Evolutionary conservation across 805 yeast species (phyloP), one percentile per base, ranked within the genome.

Genomic region (Zygosaccharomyces bailii): DNA sequence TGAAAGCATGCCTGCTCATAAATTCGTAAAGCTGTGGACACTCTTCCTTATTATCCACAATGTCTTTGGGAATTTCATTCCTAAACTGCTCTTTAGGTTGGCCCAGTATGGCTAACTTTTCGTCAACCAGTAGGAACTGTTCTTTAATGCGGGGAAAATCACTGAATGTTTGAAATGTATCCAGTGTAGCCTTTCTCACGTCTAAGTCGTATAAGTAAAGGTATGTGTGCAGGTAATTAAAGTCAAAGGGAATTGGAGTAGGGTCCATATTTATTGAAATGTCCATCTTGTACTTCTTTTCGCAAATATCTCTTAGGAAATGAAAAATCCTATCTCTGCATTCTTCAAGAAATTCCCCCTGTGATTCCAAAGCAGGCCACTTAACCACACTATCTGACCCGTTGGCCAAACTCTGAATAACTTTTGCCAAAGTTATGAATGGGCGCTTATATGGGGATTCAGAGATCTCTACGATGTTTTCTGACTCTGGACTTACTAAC

Each of bases 381-480:
- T 80, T 89, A 39, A 83, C 67, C 17, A 82, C 65, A 4, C 73
- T 71, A 3, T 86, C 71, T 0, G 95, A 74, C 21, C 88, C 90
- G 61, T 90, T 91, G 1, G 95, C 96, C 68, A 90, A 78, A 52
- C 84, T 79, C 65, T 91, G 98, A 16, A 91, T 67, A 14, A 85
- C 82, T 55, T 88, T 86, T 2, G 96, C 96, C 25, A 90, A 63
- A 44, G 86, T 80, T 48, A 90, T 79, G 40, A 86, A 73, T 0
- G 87, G 77, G 51, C 96, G 74, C 49, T 88, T 72, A 3, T 72
- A 71, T 11, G 60, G 60, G 5, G 66, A 56, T 43, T 68, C 67
- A 3, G 76, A 55, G 59, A 73, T 54, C 14, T 63, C 68, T 17
- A 68, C 60, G 31, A 71, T 61, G 36, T 59, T 61, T 47, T 73